phyloP scores from a whole-genome alignment of 805 yeast species.

The Candida pseudofarinosa region DNA sequence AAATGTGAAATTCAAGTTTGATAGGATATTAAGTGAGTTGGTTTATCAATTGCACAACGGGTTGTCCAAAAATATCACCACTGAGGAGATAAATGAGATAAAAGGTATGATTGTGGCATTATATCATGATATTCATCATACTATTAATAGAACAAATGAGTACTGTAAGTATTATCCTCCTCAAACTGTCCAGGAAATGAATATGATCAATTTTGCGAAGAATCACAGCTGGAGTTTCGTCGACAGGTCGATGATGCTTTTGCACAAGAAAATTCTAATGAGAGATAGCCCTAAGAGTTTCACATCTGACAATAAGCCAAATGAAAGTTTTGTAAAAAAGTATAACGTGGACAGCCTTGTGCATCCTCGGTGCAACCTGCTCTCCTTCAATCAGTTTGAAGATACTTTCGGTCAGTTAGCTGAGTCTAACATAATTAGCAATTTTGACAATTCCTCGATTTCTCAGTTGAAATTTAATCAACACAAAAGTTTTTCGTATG shows the following conservation, averaged over 20 bases:
- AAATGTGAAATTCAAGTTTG: conserved; percentile 52
- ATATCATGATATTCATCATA: conserved; percentile 46
- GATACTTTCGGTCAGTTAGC: conserved; percentile 36
- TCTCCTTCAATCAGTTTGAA: conserved; percentile 34
- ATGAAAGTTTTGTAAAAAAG: conserved; percentile 5
- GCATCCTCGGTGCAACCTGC: neutral
- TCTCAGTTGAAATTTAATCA: conserved; percentile 35
- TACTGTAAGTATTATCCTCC: conserved; percentile 34
- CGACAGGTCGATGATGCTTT: conserved; percentile 47
- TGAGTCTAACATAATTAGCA: conserved; percentile 36
- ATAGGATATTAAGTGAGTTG: conserved; percentile 49
- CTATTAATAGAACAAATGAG: conserved; percentile 38
- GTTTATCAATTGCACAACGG: conserved; percentile 50
- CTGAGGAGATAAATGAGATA: conserved; percentile 40
- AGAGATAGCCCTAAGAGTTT: conserved; percentile 15
- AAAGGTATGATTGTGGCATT: conserved; percentile 48
- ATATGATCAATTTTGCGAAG: conserved; percentile 45
- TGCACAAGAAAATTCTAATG: conserved; percentile 40
- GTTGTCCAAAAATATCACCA: conserved; percentile 37
- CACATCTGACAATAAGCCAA: conserved; percentile 5
- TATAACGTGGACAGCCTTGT: conserved; percentile 14
- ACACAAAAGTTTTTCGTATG: conserved; percentile 43
- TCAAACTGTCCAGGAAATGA: conserved; percentile 36
- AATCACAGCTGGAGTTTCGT: conserved; percentile 49
- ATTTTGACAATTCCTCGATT: conserved; percentile 33